Conservation (phyloP, 2,329 filamentous ascomycete species). For the Diaporthe sp. region DNA sequence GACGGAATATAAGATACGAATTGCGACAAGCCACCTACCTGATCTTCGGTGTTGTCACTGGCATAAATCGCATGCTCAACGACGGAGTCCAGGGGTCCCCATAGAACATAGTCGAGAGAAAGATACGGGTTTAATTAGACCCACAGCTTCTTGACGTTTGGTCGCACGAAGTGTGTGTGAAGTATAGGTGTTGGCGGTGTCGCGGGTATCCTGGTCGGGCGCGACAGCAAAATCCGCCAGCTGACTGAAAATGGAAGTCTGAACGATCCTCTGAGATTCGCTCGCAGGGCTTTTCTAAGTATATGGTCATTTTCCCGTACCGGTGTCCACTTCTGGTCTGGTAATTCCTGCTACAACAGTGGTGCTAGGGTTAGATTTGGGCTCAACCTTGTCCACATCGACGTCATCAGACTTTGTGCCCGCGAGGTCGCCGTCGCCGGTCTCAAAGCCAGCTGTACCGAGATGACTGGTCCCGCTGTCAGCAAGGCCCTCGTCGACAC, state of each 20-base stretch:
- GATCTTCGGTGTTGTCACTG: slow-evolving; percentile 11
- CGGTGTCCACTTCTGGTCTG: background rate
- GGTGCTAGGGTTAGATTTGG: background rate
- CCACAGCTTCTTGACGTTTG: background rate
- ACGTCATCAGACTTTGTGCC: background rate
- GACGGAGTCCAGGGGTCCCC: background rate
- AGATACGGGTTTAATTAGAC: slow-evolving; percentile 18
- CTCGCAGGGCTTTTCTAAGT: too few species aligned
- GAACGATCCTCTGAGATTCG: background rate
- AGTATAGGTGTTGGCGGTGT: background rate
- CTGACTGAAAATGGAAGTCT: background rate
- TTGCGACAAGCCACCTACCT: slow-evolving; percentile 17
- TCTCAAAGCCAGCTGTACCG: background rate
- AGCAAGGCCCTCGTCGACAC: background rate
- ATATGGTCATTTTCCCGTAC: background rate
- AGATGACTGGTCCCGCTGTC: background rate
- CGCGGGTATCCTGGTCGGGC: background rate
- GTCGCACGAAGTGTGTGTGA: background rate
- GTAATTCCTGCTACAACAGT: background rate
- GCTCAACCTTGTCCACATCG: background rate
- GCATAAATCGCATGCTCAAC: slow-evolving; percentile 23
- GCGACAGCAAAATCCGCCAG: background rate
- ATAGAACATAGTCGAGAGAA: slow-evolving; percentile 26
- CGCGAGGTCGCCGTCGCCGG: background rate
- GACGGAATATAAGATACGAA: slow-evolving; percentile 31